Percentiles rank a stretch among this genome's conserved stretches.
Conservation (phyloP, 75 land plant genomes). For the Pinus albicaulis region DNA sequence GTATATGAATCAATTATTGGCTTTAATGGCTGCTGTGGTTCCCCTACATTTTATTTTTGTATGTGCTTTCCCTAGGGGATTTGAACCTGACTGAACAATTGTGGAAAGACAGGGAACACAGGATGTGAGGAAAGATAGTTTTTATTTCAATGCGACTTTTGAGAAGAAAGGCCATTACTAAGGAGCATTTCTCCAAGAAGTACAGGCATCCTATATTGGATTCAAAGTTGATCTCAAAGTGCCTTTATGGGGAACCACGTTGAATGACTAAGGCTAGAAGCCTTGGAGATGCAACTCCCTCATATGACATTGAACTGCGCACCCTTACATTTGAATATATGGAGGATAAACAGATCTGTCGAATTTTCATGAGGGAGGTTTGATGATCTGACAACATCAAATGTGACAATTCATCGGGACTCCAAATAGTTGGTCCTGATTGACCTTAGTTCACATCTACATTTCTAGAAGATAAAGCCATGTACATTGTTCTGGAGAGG, state of each 20-base stretch:
- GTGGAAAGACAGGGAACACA: too few species aligned
- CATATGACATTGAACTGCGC: slow-evolving; percentile 58
- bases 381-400: slow-evolving; percentile 97
- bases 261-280: slow-evolving; percentile 91
- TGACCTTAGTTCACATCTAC: slow-evolving; percentile 96
- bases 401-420: slow-evolving; percentile 64
- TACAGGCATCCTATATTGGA: slow-evolving; percentile 95
- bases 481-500: slow-evolving; percentile 95
- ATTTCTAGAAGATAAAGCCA: slow-evolving; percentile 97
- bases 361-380: slow-evolving; percentile 91
- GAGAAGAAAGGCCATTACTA: slow-evolving; percentile 73
- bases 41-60: too few species aligned
- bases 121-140: too few species aligned
- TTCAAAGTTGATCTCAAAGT: slow-evolving; percentile 78
- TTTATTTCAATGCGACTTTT: slow-evolving; percentile 14
- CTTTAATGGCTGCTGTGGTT: too few species aligned
- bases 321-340: slow-evolving; percentile 87
- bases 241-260: slow-evolving; percentile 90
- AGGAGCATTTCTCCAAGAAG: slow-evolving; percentile 94
- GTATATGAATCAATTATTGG: too few species aligned
- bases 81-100: too few species aligned
- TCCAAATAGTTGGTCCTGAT: slow-evolving; percentile 86
- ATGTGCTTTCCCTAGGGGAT: too few species aligned
- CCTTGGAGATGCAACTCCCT: slow-evolving; percentile 85
- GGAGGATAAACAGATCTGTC: slow-evolving; percentile 81